phyloP scores from a whole-genome alignment of 2,329 filamentous ascomycete genomes.

The Penicillium aurantiogriseum region DNA sequence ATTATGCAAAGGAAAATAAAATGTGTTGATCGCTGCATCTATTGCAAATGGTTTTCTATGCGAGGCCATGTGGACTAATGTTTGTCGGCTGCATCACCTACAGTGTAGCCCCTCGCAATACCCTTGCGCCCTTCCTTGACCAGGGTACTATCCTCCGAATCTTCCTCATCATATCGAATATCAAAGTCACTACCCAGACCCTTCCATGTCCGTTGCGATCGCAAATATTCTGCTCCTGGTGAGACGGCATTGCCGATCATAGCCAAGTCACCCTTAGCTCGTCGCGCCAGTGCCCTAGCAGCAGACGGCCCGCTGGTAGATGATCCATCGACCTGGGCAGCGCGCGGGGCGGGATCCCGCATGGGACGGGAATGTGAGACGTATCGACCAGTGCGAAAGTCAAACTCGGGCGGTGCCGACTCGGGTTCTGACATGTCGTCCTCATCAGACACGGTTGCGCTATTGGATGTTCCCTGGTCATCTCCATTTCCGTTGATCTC shows the following conservation, averaged over 20 bases:
- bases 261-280: conserved; percentile 68
- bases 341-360: conserved; percentile 38
- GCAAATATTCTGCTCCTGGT: conserved; percentile 83
- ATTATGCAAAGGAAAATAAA: background rate
- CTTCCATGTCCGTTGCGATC: conserved; percentile 82
- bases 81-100: conserved; percentile 57
- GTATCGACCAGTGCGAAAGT: conserved; percentile 82
- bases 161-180: conserved; percentile 58
- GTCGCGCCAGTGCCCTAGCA: conserved; percentile 59
- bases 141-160: conserved; percentile 55
- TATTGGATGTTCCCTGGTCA: conserved; percentile 27
- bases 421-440: conserved; percentile 69
- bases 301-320: conserved; percentile 27
- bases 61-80: conserved; percentile 24
- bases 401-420: conserved; percentile 78
- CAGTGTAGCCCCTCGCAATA: conserved; percentile 82
- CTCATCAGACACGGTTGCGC: conserved; percentile 35
- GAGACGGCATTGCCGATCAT: conserved; percentile 83
- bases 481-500: conserved; percentile 24
- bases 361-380: conserved; percentile 65
- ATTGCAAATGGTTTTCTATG: conserved; percentile 6
- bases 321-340: conserved; percentile 28
- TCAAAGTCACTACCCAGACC: conserved; percentile 85
- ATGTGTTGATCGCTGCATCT: conserved; percentile 5
- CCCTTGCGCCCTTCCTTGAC: conserved; percentile 86